These are phyloP conservation scores for Cruciata laevipes DNA, from an alignment of 257 asterid genomes.

Conservation along the genomic window DNA sequence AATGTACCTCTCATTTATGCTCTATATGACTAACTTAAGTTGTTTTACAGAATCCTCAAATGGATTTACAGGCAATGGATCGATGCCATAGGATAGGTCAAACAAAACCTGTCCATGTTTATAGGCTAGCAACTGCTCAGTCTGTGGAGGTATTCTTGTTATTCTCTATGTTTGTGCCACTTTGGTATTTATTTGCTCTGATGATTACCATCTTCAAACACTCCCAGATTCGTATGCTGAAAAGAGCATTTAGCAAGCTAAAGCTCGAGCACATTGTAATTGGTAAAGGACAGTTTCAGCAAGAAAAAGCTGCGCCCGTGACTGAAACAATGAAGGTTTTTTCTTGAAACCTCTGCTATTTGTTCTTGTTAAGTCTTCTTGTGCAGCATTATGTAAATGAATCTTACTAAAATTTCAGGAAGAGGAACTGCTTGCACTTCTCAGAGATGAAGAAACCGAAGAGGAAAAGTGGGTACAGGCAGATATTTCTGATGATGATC, in stretches of 20 bases:
- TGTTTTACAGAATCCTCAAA: slow-evolving; percentile 83
- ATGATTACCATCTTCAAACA: neutral
- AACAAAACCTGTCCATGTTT: slow-evolving; percentile 98
- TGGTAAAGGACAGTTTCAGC: slow-evolving; percentile 90
- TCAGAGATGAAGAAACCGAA: slow-evolving; percentile 54
- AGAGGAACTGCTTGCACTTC: slow-evolving; percentile 76
- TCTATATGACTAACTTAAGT: slow-evolving; percentile 8
- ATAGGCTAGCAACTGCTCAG: slow-evolving; percentile 88
- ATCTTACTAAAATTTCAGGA: slow-evolving; percentile 33
- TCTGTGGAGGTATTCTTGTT: slow-evolving; percentile 65
- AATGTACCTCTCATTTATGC: neutral
- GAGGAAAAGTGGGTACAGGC: slow-evolving; percentile 84
- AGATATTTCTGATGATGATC: slow-evolving; percentile 68
- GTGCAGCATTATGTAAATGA: neutral
- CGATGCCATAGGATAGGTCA: slow-evolving; percentile 98
- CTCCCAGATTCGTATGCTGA: slow-evolving; percentile 80
- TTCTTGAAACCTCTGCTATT: neutral
- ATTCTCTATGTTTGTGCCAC: neutral
- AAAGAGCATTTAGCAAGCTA: slow-evolving; percentile 92
- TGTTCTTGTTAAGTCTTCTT: slow-evolving; percentile 16
- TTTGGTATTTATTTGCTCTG: neutral
- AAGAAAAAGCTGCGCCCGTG: slow-evolving; percentile 51
- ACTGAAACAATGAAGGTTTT: slow-evolving; percentile 31
- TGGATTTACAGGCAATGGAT: slow-evolving; percentile 99
- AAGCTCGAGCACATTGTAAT: slow-evolving; percentile 96